A percentile compares a stretch with the other conserved stretches of the same genome.
These are phyloP conservation scores for Aspergillus carlsbadensis DNA, from an alignment of 495 filamentous ascomycete species.

Conservation along the genomic window DNA sequence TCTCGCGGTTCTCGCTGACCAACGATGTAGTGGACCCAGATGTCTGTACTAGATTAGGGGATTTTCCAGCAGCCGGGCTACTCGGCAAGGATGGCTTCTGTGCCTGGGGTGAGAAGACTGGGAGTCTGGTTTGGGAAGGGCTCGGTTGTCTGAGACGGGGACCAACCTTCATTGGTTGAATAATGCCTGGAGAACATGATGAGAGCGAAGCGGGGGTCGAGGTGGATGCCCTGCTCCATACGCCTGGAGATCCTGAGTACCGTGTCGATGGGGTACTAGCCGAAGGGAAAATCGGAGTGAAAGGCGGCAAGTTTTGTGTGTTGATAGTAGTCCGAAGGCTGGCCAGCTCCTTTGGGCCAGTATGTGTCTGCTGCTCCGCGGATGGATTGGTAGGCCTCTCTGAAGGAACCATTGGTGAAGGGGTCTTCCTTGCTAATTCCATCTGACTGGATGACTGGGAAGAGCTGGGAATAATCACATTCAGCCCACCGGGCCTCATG, in stretches of 20 bases:
- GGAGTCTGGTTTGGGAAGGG: constrained; percentile 64
- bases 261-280: constrained; percentile 89
- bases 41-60: constrained; percentile 20
- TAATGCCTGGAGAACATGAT: constrained; percentile 86
- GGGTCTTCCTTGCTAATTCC: constrained; percentile 1
- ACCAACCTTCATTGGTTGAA: constrained; percentile 58
- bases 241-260: constrained; percentile 87
- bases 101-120: constrained; percentile 50
- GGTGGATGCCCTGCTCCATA: constrained; percentile 86
- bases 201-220: constrained; percentile 96
- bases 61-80: constrained; percentile 56
- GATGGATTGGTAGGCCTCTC: constrained; percentile 18
- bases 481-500: constrained; percentile 28
- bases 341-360: constrained; percentile 42
- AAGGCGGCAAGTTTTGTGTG: constrained; percentile 62
- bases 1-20: constrained; percentile 14
- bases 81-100: constrained; percentile 55
- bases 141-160: constrained; percentile 62
- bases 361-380: constrained; percentile 18
- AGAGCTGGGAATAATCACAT: constrained; percentile 34
- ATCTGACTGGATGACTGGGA: constrained; percentile 5
- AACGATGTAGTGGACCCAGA: constrained; percentile 14
- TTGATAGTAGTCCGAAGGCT: constrained; percentile 44
- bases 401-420: constrained; percentile 9
- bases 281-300: constrained; percentile 64